Percentiles rank a stretch among this genome's conserved stretches.
Evolutionary conservation across 2,329 filamentous ascomycete species (phyloP).

Genomic region (Penicillium polonicum): DNA sequence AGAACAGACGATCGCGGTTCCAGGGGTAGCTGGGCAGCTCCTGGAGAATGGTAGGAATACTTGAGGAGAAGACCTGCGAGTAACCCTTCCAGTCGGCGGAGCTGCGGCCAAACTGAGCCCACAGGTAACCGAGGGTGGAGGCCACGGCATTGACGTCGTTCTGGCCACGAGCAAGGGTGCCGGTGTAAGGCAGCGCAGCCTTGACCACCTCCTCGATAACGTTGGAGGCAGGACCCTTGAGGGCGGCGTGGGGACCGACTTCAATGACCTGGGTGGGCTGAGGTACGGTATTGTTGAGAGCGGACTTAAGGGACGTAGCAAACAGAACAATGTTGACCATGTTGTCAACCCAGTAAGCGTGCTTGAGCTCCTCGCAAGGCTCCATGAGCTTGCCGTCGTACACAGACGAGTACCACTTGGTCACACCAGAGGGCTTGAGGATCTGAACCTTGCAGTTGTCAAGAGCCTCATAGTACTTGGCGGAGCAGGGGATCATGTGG

Average conservation of each 20-base stretch:
- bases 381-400: neutral
- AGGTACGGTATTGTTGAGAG: conserved; percentile 6
- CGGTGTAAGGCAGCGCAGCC: conserved; percentile 9
- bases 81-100: neutral
- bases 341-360: conserved; percentile 24
- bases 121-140: neutral
- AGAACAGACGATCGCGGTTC: conserved; percentile 8
- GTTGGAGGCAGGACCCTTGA: conserved; percentile 29
- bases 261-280: conserved; percentile 26
- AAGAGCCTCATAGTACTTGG: conserved; percentile 6
- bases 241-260: conserved; percentile 36
- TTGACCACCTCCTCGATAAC: conserved; percentile 1
- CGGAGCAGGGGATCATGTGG: conserved; percentile 15
- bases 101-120: conserved; percentile 8
- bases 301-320: conserved; percentile 16
- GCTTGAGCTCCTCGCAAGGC: neutral
- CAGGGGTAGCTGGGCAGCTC: conserved; percentile 18
- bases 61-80: neutral
- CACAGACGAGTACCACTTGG: conserved; percentile 12
- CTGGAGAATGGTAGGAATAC: neutral
- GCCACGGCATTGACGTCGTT: neutral
- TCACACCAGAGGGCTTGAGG: neutral
- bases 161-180: neutral
- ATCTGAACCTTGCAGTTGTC: neutral
- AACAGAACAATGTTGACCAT: conserved; percentile 21